A percentile compares a stretch with the other conserved stretches of the same genome.
Conservation (phyloP, 441 rosid species). For the Eruca vesicaria region DNA sequence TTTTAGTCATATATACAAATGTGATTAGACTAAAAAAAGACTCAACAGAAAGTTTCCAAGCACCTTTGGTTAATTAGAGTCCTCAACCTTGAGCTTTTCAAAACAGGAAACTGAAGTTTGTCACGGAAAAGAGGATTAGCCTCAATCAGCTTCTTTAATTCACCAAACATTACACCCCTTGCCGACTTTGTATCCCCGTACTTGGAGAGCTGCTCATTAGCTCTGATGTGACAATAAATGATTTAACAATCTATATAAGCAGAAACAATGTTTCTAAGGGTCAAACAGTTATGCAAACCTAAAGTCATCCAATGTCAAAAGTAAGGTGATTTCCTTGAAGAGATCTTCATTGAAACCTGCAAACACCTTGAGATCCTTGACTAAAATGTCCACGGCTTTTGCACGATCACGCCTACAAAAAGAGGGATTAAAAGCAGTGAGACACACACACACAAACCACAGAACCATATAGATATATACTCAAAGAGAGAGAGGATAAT, state of each 20-base stretch:
- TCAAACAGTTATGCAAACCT: not conserved
- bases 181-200: slow-evolving; percentile 17
- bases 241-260: not conserved
- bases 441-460: not conserved
- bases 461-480: no score
- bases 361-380: slow-evolving; percentile 19
- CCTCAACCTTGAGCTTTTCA: slow-evolving; percentile 13
- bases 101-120: slow-evolving; percentile 9
- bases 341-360: slow-evolving; percentile 12
- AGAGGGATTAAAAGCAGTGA: not conserved
- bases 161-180: slow-evolving; percentile 19
- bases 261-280: not conserved
- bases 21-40: not conserved
- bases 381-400: slow-evolving; percentile 10
- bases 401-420: slow-evolving; percentile 13
- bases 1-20: not conserved
- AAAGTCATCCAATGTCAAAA: slow-evolving; percentile 17
- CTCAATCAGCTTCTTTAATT: slow-evolving; percentile 19
- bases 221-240: not conserved
- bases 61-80: slow-evolving; percentile 20
- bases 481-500: not conserved
- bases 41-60: not conserved
- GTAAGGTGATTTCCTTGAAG: slow-evolving; percentile 10
- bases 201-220: slow-evolving; percentile 18
- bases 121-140: slow-evolving; percentile 21